Evolutionary conservation across 2,329 filamentous ascomycete species (phyloP).

Genomic region (Fusarium incarnatum): DNA sequence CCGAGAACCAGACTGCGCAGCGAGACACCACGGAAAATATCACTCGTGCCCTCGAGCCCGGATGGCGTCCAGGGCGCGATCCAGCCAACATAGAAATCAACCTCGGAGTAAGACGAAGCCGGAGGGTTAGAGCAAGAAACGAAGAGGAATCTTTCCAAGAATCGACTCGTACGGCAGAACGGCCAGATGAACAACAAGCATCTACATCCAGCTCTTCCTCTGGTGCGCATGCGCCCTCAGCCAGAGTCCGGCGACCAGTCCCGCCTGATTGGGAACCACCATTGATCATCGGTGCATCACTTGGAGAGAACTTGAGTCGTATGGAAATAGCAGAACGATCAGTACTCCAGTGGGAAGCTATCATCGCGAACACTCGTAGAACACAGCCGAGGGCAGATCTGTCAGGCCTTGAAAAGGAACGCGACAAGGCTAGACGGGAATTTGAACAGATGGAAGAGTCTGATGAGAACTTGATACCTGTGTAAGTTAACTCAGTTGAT

Average conservation of each 20-base stretch:
- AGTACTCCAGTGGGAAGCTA: conserved; percentile 44
- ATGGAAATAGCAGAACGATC: conserved; percentile 41
- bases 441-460: conserved; percentile 38
- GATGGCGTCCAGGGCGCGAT: conserved; percentile 40
- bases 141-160: background rate
- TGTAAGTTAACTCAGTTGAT: conserved; percentile 18
- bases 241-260: conserved; percentile 6
- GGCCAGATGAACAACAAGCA: background rate
- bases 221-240: background rate
- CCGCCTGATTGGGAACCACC: conserved; percentile 41
- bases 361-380: conserved; percentile 34
- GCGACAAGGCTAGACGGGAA: conserved; percentile 20
- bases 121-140: conserved; percentile 4
- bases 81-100: conserved; percentile 38
- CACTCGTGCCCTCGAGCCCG: background rate
- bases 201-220: background rate
- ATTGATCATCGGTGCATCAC: conserved; percentile 38
- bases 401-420: conserved; percentile 35
- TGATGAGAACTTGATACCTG: conserved; percentile 39
- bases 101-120: conserved; percentile 16
- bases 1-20: background rate
- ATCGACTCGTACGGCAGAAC: background rate
- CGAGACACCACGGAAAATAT: background rate
- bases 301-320: conserved; percentile 41
- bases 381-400: conserved; percentile 38